Evolutionary conservation across 345 rosid genomes (phyloP).

Genomic region (Eucalyptus grandis): DNA sequence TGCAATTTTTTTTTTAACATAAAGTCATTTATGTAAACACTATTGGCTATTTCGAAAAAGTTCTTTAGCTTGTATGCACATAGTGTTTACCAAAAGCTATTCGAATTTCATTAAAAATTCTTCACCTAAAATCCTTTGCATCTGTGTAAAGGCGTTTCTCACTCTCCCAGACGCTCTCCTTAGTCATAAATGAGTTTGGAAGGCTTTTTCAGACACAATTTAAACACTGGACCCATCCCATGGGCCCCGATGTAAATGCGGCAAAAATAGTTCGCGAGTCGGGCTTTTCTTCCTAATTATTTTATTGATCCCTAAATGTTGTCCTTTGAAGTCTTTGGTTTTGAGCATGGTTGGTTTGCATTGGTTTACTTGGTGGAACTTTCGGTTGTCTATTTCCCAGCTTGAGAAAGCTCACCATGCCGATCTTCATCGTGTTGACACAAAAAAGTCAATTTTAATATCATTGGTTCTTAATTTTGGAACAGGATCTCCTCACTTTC

Average conservation of each 20-base stretch:
- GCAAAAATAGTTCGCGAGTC: not conserved
- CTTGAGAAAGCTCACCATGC: conserved; percentile 56
- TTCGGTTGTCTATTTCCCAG: conserved; percentile 4
- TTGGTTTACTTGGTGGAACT: not conserved
- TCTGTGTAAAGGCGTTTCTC: not conserved
- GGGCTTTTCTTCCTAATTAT: not conserved
- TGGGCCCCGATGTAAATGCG: too few relatives aligned
- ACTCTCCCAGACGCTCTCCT: not conserved
- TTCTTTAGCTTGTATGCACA: not conserved
- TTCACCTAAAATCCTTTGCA: not conserved
- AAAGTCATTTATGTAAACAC: not conserved
- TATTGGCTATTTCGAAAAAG: not conserved
- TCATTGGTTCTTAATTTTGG: not conserved
- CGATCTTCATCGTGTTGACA: conserved; percentile 56
- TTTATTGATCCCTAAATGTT: not conserved
- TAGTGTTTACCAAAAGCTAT: not conserved
- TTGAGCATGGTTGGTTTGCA: not conserved
- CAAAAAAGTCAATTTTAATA: not conserved
- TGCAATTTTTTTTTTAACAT: not conserved
- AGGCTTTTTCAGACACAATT: not conserved
- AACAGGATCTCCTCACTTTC: not conserved
- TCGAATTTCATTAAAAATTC: not conserved
- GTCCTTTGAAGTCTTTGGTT: not conserved
- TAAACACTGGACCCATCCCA: not conserved
- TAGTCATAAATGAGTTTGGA: not conserved